These are phyloP conservation scores for Nemania abortiva DNA, from an alignment of 2,329 filamentous ascomycete species.

Conservation along the genomic window DNA sequence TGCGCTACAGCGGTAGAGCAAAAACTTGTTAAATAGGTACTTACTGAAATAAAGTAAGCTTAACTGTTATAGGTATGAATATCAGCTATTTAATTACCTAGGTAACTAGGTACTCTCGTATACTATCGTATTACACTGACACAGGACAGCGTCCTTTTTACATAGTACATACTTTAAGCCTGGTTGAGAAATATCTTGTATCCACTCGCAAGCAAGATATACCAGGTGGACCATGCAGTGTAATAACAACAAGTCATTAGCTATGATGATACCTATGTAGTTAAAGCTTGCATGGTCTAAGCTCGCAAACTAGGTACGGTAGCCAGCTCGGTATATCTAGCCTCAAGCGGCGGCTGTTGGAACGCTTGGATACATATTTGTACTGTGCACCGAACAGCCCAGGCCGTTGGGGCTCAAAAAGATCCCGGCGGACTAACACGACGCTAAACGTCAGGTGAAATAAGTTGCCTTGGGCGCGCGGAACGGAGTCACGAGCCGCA, in stretches of 20 bases:
- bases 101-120: too few relatives aligned
- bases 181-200: slow-evolving; percentile 2
- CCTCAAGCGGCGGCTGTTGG: not conserved
- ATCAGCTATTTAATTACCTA: too few relatives aligned
- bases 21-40: too few relatives aligned
- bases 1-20: too few relatives aligned
- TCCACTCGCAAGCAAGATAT: not conserved
- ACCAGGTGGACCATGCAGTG: not conserved
- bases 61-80: too few relatives aligned
- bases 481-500: not conserved
- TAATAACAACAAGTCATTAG: not conserved
- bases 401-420: slow-evolving; percentile 35
- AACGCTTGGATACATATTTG: slow-evolving; percentile 9
- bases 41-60: too few relatives aligned
- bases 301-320: not conserved
- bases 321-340: not conserved
- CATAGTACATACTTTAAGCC: not conserved
- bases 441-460: slow-evolving; percentile 28
- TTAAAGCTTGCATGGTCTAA: not conserved
- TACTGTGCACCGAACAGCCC: slow-evolving; percentile 29
- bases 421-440: slow-evolving; percentile 17
- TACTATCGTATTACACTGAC: too few relatives aligned
- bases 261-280: not conserved
- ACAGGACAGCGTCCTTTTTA: not conserved
- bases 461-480: not conserved